Evolutionary conservation across 495 filamentous ascomycete genomes (phyloP).

Genomic region (Chaetomium tenue): DNA sequence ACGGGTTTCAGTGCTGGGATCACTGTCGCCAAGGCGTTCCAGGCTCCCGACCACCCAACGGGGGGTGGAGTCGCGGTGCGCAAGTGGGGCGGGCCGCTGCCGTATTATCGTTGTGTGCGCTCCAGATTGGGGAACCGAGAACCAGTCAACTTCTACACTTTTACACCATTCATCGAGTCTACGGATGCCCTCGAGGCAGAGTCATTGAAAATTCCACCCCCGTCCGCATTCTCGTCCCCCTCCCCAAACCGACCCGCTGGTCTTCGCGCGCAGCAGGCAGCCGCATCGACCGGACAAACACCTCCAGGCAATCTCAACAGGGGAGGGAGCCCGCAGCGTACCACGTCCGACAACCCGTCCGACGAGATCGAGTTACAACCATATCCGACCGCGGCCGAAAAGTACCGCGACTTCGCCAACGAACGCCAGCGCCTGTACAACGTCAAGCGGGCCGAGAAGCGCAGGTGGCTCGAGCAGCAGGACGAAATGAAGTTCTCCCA

Average conservation of each 20-base stretch:
- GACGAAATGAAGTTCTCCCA: conserved; percentile 99
- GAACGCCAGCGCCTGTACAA: conserved; percentile 29
- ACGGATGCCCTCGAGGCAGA: conserved; percentile 27
- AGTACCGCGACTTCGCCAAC: conserved; percentile 6
- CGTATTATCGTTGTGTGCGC: background rate
- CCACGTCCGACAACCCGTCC: conserved; percentile 9
- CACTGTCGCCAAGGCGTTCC: conserved; percentile 10
- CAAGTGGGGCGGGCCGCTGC: background rate
- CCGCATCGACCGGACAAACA: conserved; percentile 26
- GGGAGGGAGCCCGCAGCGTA: conserved; percentile 41
- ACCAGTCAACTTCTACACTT: background rate
- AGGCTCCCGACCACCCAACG: background rate
- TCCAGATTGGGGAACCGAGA: background rate
- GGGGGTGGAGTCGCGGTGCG: background rate
- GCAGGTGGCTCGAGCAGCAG: conserved; percentile 56
- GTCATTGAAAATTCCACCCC: conserved; percentile 40
- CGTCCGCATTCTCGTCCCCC: conserved; percentile 32
- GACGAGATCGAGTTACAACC: conserved; percentile 42
- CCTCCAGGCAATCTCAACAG: conserved; percentile 33
- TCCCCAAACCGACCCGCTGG: conserved; percentile 41
- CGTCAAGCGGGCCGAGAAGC: conserved; percentile 50
- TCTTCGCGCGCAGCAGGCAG: conserved; percentile 26
- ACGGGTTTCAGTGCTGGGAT: background rate
- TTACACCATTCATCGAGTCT: background rate
- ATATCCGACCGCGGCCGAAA: conserved; percentile 25